These are phyloP conservation scores for Catenaria anguillulae DNA, from an alignment of 371 early-diverging fungal genomes.

Conservation along the genomic window DNA sequence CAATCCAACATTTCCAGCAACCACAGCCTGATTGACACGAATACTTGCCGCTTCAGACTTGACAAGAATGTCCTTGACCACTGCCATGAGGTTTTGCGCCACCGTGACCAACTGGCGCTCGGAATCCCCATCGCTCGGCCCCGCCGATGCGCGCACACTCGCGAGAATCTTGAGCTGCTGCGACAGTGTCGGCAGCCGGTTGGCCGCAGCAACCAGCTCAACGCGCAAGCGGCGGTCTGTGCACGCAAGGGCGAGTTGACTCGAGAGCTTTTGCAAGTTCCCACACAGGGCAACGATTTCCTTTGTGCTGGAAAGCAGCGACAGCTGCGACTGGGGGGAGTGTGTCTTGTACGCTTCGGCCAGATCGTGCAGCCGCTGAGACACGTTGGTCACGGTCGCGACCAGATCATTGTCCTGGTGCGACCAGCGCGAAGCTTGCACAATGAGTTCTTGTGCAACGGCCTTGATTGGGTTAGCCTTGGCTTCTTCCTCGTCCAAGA, in stretches of 20 bases:
- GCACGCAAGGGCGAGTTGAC: slow-evolving; percentile 20
- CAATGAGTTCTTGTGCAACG: slow-evolving; percentile 31
- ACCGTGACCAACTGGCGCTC: slow-evolving; percentile 25
- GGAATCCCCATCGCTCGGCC: slow-evolving; percentile 17
- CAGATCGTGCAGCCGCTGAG: slow-evolving; percentile 19
- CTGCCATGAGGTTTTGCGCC: slow-evolving; percentile 24
- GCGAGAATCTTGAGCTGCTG: slow-evolving; percentile 33
- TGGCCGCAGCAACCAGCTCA: slow-evolving; percentile 14
- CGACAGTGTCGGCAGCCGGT: slow-evolving; percentile 23
- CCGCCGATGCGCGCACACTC: slow-evolving; percentile 25
- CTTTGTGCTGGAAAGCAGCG: slow-evolving; percentile 24
- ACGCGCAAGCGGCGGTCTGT: slow-evolving; percentile 21
- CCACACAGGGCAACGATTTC: slow-evolving; percentile 16
- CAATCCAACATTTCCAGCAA: slow-evolving; percentile 6
- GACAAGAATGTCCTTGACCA: slow-evolving; percentile 19
- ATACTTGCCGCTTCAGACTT: slow-evolving; percentile 21
- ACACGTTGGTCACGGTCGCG: slow-evolving; percentile 15
- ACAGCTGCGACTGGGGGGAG: slow-evolving; percentile 19
- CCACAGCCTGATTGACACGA: neutral
- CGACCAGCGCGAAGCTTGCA: slow-evolving; percentile 27
- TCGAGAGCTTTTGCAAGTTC: slow-evolving; percentile 11
- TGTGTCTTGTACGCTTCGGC: slow-evolving; percentile 11
- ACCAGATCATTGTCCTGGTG: slow-evolving; percentile 26
- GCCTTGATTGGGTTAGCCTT: slow-evolving; percentile 31
- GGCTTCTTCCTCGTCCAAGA: slow-evolving; percentile 25